These are phyloP conservation scores for Trichoderma breve DNA, from an alignment of 2,329 filamentous ascomycete genomes.

Conservation along the genomic window DNA sequence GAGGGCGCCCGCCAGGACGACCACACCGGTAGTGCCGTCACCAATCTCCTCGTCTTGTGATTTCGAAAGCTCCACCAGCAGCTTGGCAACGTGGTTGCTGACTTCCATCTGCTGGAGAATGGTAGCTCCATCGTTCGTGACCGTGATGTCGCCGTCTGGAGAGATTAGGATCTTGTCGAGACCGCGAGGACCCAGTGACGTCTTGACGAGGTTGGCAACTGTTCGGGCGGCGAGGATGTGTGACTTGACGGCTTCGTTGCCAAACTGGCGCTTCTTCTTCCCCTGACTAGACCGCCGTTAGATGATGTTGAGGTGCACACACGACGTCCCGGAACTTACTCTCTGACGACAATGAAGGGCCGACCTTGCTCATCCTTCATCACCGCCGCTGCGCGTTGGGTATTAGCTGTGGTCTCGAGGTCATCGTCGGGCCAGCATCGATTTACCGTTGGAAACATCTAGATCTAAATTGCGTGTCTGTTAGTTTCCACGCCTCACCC, in stretches of 20 bases:
- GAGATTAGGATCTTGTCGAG: conserved; percentile 99
- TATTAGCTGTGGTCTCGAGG: conserved; percentile 23
- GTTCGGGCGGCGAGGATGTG: conserved; percentile 97
- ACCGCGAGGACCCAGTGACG: conserved; percentile 89
- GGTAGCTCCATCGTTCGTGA: conserved; percentile 98
- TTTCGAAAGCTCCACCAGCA: conserved; percentile 94
- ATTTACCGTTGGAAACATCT: conserved; percentile 77
- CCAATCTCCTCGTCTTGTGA: conserved; percentile 99
- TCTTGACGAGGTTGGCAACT: conserved; percentile 95
- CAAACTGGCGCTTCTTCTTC: conserved; percentile 95
- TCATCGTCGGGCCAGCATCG: conserved; percentile 12
- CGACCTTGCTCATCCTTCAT: conserved; percentile 97
- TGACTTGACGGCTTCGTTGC: conserved; percentile 95
- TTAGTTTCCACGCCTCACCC: conserved; percentile 35
- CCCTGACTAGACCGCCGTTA: conserved; percentile 66
- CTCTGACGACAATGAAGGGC: conserved; percentile 96
- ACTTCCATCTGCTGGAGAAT: conserved; percentile 99
- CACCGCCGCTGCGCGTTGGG: conserved; percentile 55
- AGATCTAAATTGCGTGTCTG: conserved; percentile 56
- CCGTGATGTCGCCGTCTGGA: conserved; percentile 96
- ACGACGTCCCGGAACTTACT: conserved; percentile 58
- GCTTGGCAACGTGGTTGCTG: conserved; percentile 95
- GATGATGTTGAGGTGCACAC: neutral
- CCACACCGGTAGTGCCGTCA: conserved; percentile 95
- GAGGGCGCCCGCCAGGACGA: conserved; percentile 90